Percentiles rank a stretch among this genome's conserved stretches.
Evolutionary conservation across 345 rosid species (phyloP).

Genomic region (Boechera stricta): DNA sequence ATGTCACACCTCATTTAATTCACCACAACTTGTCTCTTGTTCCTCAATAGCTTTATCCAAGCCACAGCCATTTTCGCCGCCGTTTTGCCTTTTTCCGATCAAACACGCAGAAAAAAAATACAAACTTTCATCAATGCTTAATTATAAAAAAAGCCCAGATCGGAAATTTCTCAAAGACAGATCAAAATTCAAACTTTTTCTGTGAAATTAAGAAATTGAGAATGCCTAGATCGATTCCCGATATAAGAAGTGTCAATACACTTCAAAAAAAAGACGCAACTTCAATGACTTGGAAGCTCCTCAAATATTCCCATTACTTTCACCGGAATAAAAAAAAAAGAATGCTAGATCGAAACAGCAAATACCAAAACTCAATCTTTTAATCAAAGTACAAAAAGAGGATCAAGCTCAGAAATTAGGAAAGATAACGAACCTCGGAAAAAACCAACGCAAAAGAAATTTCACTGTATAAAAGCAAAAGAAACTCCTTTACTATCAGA

Average conservation of each 20-base stretch:
- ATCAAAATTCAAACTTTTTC: not conserved
- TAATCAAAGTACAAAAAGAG: slow-evolving; percentile 13
- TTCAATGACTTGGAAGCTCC: slow-evolving; percentile 20
- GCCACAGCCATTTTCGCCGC: slow-evolving; percentile 98
- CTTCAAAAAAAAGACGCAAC: not conserved
- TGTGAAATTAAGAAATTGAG: not conserved
- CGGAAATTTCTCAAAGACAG: not conserved
- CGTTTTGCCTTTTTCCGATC: slow-evolving; percentile 61
- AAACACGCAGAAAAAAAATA: not conserved
- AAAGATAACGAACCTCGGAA: slow-evolving; percentile 38
- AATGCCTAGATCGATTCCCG: slow-evolving; percentile 15
- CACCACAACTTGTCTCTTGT: slow-evolving; percentile 85
- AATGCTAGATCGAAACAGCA: slow-evolving; percentile 37
- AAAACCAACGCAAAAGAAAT: not conserved
- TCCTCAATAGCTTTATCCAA: slow-evolving; percentile 86
- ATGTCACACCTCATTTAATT: slow-evolving; percentile 93
- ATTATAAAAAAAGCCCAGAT: not conserved
- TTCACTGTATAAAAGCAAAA: not conserved
- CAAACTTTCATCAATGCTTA: slow-evolving; percentile 16
- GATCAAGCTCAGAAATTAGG: slow-evolving; percentile 33
- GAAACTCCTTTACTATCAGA: not conserved
- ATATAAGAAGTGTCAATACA: not conserved
- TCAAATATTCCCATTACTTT: slow-evolving; percentile 24
- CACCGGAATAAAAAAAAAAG: slow-evolving; percentile 24
- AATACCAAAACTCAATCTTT: not conserved